Base-by-base conservation (phyloP, 148 eudicot genomes). In the Suaeda aralocaspica region DNA sequence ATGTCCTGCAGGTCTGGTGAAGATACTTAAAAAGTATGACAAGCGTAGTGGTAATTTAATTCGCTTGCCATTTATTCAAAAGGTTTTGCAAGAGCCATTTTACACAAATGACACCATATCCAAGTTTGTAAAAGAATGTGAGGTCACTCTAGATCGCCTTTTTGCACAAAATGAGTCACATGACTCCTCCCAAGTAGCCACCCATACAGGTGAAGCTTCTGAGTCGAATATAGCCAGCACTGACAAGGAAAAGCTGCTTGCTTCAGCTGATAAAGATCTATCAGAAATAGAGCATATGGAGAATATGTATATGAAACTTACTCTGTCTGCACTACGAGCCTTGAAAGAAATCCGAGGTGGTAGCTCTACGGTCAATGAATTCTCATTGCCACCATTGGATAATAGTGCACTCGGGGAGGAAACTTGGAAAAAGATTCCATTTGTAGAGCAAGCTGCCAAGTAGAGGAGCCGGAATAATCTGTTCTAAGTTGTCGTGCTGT, bases 21-120 rank as follows among this genome's bases (percentile, higher is more conserved):
- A 89, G 80, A 89, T 89, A 39, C 81, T 86, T 59, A 86, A 89
- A 70, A 89, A 89, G 52, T 86, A 86, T 34, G 95, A 89, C 72
- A 89, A 89, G 79, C 78, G 83, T 19, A 89, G 79, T 33, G 95
- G 95, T 16, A 83, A 82, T 31, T 86, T 89, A 0, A 73, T 86
- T 18, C 91, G 87, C 53, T 45, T 84, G 67, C 91, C 95, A 21
- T 87, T 86, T 69, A 89, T 89, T 74, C 87, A 86, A 65, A 86
- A 80, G 64, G 86, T 87, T 61, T 61, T 89, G 29, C 82, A 85
- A 30, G 80, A 89, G 76, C 91, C 95, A 9, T 89, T 87, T 71
- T 84, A 78, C 78, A 74, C 76, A 26, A 89, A 82, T 29, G 87
- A 89, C 57, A 77, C 83, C 25, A 75, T 89, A 11, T 80, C 70